Percentiles rank a stretch among this genome's conserved stretches.
phyloP scores from a whole-genome alignment of 2,329 filamentous ascomycete genomes.

The Emydomyces testavorans region DNA sequence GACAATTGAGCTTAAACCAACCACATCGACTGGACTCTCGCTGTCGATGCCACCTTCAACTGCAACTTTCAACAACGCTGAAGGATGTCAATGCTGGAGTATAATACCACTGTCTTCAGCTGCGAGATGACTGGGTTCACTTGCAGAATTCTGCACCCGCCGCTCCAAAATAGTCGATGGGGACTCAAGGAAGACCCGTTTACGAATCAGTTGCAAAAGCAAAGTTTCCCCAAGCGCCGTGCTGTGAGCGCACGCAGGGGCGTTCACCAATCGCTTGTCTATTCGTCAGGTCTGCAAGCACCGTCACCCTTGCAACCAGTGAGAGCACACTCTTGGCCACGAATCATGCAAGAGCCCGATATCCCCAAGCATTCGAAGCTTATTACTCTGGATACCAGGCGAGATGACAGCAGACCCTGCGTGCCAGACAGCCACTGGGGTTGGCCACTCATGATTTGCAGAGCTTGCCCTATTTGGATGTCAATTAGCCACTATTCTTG shows the following conservation, averaged over 20 bases:
- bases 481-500: neutral
- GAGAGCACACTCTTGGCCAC: neutral
- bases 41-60: neutral
- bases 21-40: neutral
- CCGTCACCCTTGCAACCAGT: neutral
- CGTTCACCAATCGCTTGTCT: conserved; percentile 2
- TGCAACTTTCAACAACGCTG: neutral
- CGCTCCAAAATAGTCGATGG: neutral
- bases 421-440: no score
- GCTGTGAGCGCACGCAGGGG: conserved; percentile 4
- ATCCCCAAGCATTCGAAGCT: neutral
- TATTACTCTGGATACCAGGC: conserved; percentile 1
- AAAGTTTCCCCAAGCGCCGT: neutral
- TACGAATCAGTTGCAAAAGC: neutral
- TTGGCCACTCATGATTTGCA: conserved; percentile 9
- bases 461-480: neutral
- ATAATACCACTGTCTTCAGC: neutral
- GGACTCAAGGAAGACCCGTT: neutral
- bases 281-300: neutral
- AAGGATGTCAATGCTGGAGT: neutral
- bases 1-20: neutral
- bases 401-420: neutral
- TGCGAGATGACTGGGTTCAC: neutral
- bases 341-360: conserved; percentile 2
- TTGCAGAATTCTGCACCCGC: neutral